These are phyloP conservation scores for Hypoxylon sp. DNA, from an alignment of 2,329 filamentous ascomycete genomes.

Conservation along the genomic window DNA sequence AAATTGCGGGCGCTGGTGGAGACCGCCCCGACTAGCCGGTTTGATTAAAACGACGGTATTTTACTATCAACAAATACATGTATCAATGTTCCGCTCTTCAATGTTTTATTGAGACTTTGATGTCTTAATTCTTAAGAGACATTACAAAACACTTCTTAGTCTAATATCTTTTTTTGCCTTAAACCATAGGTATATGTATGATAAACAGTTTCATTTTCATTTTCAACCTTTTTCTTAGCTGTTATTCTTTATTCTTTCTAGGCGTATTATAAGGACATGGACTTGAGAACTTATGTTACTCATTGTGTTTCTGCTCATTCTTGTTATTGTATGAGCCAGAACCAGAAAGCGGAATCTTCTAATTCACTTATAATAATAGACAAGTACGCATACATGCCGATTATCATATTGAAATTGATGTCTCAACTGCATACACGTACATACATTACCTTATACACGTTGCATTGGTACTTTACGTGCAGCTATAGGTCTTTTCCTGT, in stretches of 20 bases:
- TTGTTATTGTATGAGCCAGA: neutral
- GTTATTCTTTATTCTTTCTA: neutral
- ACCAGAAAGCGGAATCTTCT: neutral
- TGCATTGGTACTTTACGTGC: neutral
- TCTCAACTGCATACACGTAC: neutral
- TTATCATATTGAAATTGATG: neutral
- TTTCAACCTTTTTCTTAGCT: neutral
- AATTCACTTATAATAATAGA: neutral
- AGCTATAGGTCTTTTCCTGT: neutral
- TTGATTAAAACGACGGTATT: conserved; percentile 14
- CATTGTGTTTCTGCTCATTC: neutral
- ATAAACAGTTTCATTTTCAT: neutral
- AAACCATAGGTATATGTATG: neutral
- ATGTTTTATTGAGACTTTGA: neutral
- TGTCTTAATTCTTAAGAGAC: conserved; percentile 4
- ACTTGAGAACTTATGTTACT: neutral
- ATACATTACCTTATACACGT: neutral
- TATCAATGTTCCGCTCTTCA: neutral
- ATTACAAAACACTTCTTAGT: neutral
- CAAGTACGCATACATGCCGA: neutral
- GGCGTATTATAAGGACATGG: neutral
- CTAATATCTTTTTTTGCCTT: neutral
- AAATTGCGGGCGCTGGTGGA: conserved; percentile 9
- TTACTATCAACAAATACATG: neutral
- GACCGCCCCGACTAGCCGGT: conserved; percentile 11